Conservation (phyloP, 2,329 filamentous ascomycete genomes). For the Phialemonium atrogriseum region DNA sequence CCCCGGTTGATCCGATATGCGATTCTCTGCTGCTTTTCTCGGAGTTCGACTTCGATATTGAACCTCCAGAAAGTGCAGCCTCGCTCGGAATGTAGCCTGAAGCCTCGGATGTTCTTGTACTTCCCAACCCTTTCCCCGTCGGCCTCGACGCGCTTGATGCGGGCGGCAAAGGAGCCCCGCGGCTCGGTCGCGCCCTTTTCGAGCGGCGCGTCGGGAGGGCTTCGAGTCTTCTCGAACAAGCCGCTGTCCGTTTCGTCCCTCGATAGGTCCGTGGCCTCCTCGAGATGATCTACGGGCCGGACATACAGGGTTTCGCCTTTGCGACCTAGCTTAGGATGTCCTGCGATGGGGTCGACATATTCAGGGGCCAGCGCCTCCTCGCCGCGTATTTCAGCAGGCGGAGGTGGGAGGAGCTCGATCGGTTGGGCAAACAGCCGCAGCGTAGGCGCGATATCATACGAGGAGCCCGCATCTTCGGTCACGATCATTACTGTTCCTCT, state of each 20-base stretch:
- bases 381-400: conserved; percentile 58
- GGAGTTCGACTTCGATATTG: conserved; percentile 86
- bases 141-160: conserved; percentile 41
- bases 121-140: conserved; percentile 78
- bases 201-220: conserved; percentile 36
- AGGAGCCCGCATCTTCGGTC: conserved; percentile 74
- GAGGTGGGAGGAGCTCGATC: conserved; percentile 71
- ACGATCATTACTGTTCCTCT: conserved; percentile 94
- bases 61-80: conserved; percentile 97
- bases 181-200: conserved; percentile 36
- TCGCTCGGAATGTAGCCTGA: conserved; percentile 74
- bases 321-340: conserved; percentile 76
- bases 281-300: conserved; percentile 77
- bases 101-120: conserved; percentile 75
- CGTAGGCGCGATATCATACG: conserved; percentile 70
- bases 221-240: conserved; percentile 64
- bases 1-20: conserved; percentile 94
- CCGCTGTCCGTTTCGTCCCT: conserved; percentile 71
- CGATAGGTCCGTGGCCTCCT: conserved; percentile 71
- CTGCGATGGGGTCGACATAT: conserved; percentile 83
- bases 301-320: conserved; percentile 83
- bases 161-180: conserved; percentile 44
- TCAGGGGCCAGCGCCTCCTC: conserved; percentile 63
- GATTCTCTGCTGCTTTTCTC: conserved; percentile 69
- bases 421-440: conserved; percentile 82